phyloP scores from a whole-genome alignment of 176 grass and related monocot genomes.

The Pontederia paniculata region DNA sequence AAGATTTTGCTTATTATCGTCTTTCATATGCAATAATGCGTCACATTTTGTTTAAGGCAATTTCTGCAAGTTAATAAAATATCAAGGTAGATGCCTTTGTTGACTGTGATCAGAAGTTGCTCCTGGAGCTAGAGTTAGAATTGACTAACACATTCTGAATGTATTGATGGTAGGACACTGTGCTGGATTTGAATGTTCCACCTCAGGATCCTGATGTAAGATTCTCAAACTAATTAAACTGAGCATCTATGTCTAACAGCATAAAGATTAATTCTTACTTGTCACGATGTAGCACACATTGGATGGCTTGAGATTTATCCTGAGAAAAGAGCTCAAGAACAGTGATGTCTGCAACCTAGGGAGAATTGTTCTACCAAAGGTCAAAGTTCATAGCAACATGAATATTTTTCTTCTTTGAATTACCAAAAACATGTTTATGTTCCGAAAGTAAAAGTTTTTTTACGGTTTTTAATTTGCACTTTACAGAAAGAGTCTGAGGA shows the following conservation, averaged over 20 bases:
- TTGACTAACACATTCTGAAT: background rate
- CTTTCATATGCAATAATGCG: no score
- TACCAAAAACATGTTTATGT: no score
- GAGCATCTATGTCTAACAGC: background rate
- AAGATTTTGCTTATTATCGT: no score
- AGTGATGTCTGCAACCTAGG: conserved; percentile 78
- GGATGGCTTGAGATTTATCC: conserved; percentile 58
- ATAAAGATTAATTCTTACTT: background rate
- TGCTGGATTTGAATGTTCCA: conserved; percentile 51
- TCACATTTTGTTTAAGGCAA: no score
- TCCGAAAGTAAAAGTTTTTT: background rate
- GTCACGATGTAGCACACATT: conserved; percentile 36
- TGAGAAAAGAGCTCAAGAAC: conserved; percentile 72
- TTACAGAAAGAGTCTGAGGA: conserved; percentile 79
- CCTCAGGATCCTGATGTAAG: conserved; percentile 65
- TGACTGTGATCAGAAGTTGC: no score
- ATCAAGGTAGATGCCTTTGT: no score
- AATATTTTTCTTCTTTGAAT: background rate
- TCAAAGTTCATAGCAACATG: conserved; percentile 1
- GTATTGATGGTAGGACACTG: conserved; percentile 37
- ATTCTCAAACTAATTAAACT: conserved; percentile 14
- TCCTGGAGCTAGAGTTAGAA: background rate
- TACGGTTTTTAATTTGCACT: conserved; percentile 1
- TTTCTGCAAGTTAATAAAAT: no score
- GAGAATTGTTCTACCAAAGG: conserved; percentile 90